Base-by-base conservation (phyloP, 2,329 filamentous ascomycete species). In the Alternaria alternata region DNA sequence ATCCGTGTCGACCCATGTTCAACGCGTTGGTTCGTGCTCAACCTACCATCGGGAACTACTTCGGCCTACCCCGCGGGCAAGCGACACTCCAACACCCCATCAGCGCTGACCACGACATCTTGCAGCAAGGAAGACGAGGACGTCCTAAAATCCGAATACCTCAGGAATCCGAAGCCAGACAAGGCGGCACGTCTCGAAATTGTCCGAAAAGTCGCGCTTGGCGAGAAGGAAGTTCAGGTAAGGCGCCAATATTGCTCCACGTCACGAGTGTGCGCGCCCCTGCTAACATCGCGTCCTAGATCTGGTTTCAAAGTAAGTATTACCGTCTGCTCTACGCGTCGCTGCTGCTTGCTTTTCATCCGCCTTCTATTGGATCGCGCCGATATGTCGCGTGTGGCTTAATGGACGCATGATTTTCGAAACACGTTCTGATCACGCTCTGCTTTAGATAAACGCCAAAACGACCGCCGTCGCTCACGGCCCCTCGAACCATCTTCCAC, bases 161-260 rank as follows among this genome's bases (percentile, higher is more conserved):
- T 87, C 70, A 86, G 84, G 63, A 96, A 97, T 77, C 88, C 92
- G 7, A 97, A 97, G 79, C 94, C 94, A 34, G 94, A 97, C 82
- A 97, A 96, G 81, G 86, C 89, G 57, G 91, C 92, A 78, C 92
- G 94, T 81, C 86, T 92, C 47, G 89, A 90, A 59, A 93, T 98
- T 65, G 92, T 96, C 61, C 87, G 88, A 80, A 91, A 89, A 79
- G 93, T 97, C 62, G 91, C 92, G 24, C 85, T 98, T 65, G 94
- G 92, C 68, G 94, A 97, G 82, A 97, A 97, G 79, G 94, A 97
- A 83, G 93, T 97, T 38, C 94, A 97, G 88, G 94, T 97, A 82
- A 79, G 89, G 79, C 58, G 59, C 44, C 53, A 51, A 64, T 46
- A 62, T 59, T 60, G 38, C 53, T 63, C 62, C 65, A 69, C 67